Evolutionary conservation across 2,329 filamentous ascomycete genomes (phyloP).

Genomic region (Pleoardoris graminearum): DNA sequence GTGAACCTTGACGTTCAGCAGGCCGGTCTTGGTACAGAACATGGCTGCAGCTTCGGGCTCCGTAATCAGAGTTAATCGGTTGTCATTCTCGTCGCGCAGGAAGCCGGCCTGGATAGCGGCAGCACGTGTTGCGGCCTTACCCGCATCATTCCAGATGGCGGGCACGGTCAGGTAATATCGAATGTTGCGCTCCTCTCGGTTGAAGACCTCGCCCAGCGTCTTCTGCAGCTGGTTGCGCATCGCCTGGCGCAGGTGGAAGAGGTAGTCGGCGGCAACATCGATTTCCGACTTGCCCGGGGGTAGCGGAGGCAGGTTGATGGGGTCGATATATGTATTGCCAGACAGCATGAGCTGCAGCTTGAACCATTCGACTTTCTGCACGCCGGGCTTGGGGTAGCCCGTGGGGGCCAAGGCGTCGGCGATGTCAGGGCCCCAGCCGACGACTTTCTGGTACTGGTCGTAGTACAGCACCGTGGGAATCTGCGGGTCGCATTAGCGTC

Average conservation of each 20-base stretch:
- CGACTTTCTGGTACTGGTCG: constrained; percentile 98
- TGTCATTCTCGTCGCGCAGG: constrained; percentile 95
- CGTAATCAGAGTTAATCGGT: constrained; percentile 89
- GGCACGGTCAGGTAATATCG: constrained; percentile 98
- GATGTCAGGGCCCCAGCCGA: constrained; percentile 99
- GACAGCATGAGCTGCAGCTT: constrained; percentile 98
- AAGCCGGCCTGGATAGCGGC: constrained; percentile 97
- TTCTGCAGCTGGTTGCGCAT: constrained; percentile 96
- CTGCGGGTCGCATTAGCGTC: constrained; percentile 52
- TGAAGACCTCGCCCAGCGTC: constrained; percentile 95
- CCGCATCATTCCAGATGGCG: constrained; percentile 98
- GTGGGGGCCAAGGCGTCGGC: constrained; percentile 95
- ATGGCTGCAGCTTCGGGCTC: constrained; percentile 96
- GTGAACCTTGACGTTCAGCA: constrained; percentile 96
- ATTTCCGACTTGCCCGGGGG: constrained; percentile 98
- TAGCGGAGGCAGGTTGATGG: constrained; percentile 96
- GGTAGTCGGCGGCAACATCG: constrained; percentile 98
- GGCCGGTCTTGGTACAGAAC: constrained; percentile 95
- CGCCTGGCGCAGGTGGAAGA: constrained; percentile 95
- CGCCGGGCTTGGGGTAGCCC: constrained; percentile 94
- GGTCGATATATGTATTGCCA: constrained; percentile 98
- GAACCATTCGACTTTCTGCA: constrained; percentile 99
- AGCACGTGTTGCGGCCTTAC: constrained; percentile 92
- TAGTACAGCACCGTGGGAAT: constrained; percentile 99
- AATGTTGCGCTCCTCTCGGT: constrained; percentile 96